phyloP scores from a whole-genome alignment of 2,329 filamentous ascomycete species.

The Fusarium hainanense region DNA sequence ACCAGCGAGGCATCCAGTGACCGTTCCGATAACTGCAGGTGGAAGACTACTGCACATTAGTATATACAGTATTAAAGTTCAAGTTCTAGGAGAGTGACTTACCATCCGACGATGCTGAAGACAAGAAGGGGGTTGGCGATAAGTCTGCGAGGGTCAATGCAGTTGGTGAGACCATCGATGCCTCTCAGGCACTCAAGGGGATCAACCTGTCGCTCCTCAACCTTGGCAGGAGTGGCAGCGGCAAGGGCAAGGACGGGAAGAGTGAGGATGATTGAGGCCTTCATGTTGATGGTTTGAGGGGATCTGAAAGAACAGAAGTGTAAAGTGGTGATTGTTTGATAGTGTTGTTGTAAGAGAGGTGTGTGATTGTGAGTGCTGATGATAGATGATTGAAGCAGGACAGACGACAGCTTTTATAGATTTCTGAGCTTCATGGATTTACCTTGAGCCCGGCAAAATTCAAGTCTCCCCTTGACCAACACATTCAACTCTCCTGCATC shows the following conservation, averaged over 20 bases:
- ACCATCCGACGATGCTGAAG: neutral
- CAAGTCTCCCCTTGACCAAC: no score
- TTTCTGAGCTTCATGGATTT: rapidly evolving
- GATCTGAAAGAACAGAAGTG: neutral
- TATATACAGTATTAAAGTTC: rapidly evolving
- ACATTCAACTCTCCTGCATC: no score
- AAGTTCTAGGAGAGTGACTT: neutral
- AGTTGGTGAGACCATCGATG: rapidly evolving
- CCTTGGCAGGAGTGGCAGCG: constrained; percentile 4
- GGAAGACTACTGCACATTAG: neutral
- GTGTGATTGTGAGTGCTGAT: constrained; percentile 10
- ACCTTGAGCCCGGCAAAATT: no score
- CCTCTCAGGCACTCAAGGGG: neutral
- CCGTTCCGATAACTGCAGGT: rapidly evolving
- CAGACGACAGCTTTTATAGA: constrained; percentile 5
- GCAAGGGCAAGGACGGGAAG: constrained; percentile 19
- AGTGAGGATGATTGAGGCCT: constrained; percentile 11
- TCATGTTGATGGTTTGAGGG: constrained; percentile 5
- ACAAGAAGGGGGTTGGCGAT: no score
- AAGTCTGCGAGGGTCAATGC: neutral
- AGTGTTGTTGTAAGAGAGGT: neutral
- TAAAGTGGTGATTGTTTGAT: neutral
- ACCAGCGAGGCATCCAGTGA: rapidly evolving
- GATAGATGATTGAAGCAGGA: neutral
- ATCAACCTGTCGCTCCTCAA: constrained; percentile 10